Evolutionary conservation across 768 basidiomycete genomes (phyloP), one percentile per base, ranked within the genome.

Genomic region (Leccinum variicolor): DNA sequence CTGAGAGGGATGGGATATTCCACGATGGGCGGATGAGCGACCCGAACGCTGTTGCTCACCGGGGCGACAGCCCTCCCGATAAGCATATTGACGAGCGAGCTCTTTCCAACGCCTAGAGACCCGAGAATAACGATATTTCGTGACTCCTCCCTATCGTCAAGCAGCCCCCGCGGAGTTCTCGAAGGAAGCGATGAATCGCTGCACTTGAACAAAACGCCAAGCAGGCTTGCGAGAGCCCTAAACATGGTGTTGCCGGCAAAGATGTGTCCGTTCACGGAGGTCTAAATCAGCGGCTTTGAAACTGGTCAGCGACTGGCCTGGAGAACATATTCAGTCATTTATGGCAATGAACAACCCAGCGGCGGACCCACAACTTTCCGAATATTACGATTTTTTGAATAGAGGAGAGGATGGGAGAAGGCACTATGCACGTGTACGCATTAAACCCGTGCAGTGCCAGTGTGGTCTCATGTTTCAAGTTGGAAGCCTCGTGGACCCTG

Each of bases 81-180:
- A 6, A 79, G 54, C 68, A 78, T 67, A 60, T 79, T 79, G 43
- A 78, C 59, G 33, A 77, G 65, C 7, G 75, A 74, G 61, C 79
- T 77, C 58, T 79, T 79, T 10, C 73, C 73, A 25, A 62, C 51
- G 33, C 77, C 69, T 14, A 69, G 55, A 19, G 66, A 63, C n/a
- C 67, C 69, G 28, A 69, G 57, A 50, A 68, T 21, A 54, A 69
- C 21, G 2, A 70, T 54, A 14, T 64, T 64, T 43, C 41, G 52
- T 21, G 45, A 62, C 10, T 48, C 31, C 43, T 60, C 60, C 25
- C 2, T 26, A 26, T 43, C 19, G 11, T n/a, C 15, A 11, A n/a
- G 15, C 19, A 57, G 53, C 64, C 64, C 53, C 56, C 23, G 53
- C 48, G 21, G 50, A 25, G 43, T 14, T 13, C 31, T 1, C 1